Percentiles rank a stretch among this genome's conserved stretches.
Conservation (phyloP, 768 basidiomycete species). For the Termitomyces titanicus region DNA sequence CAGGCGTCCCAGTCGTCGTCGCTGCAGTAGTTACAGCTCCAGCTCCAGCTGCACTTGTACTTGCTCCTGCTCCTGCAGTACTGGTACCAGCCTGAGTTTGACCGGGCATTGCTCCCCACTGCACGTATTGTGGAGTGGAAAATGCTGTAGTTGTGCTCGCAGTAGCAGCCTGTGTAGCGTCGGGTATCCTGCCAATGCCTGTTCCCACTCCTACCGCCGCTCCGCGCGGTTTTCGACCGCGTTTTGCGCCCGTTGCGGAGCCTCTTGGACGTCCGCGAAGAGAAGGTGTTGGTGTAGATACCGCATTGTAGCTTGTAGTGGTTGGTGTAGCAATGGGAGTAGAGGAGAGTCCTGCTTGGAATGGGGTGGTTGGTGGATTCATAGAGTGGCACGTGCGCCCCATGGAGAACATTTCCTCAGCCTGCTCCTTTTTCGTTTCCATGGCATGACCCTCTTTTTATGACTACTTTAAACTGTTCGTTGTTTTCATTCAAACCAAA, state of each 20-base stretch:
- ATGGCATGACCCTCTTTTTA: too few species aligned
- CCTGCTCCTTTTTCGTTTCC: too few species aligned
- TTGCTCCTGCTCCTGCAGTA: neutral
- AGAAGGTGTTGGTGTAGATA: slow-evolving; percentile 8
- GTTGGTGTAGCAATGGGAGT: neutral
- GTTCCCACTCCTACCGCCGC: slow-evolving; percentile 18
- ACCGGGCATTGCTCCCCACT: slow-evolving; percentile 7
- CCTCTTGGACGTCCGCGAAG: slow-evolving; percentile 31
- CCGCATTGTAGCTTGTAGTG: neutral
- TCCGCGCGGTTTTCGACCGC: slow-evolving; percentile 45
- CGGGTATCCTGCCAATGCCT: neutral
- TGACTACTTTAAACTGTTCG: too few species aligned
- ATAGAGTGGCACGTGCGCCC: slow-evolving; percentile 4
- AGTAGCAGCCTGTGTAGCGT: neutral
- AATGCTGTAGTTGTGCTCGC: neutral
- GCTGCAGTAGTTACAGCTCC: neutral
- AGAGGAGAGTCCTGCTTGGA: neutral
- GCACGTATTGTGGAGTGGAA: neutral
- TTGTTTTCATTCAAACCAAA: too few species aligned
- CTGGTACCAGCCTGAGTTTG: neutral
- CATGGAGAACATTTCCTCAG: too few species aligned
- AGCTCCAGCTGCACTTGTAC: neutral
- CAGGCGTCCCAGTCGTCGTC: neutral
- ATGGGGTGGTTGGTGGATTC: slow-evolving; percentile 13
- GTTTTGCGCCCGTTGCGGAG: slow-evolving; percentile 32